Evolutionary conservation across 129 eudicot species (phyloP).

Genomic region (Oenanthe sinensis): DNA sequence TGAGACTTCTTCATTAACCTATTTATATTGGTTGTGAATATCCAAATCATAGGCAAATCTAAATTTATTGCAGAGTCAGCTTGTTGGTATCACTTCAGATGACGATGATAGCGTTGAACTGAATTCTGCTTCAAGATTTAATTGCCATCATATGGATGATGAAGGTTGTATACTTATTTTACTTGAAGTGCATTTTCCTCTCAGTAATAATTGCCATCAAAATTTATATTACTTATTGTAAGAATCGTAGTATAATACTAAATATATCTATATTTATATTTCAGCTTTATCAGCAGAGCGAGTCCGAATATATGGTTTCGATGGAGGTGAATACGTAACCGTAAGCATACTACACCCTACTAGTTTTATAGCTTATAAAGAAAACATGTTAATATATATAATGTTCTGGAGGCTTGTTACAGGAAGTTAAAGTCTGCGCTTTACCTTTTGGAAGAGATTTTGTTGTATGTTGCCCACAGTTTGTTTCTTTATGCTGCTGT

Average conservation of each 20-base stretch:
- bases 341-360: slow-evolving; percentile 2
- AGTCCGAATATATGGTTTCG: neutral
- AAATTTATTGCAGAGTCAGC: slow-evolving; percentile 33
- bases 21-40: neutral
- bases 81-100: slow-evolving; percentile 39
- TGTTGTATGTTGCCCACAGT: neutral
- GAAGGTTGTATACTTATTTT: slow-evolving; percentile 29
- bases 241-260: neutral
- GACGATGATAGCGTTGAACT: slow-evolving; percentile 27
- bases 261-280: neutral
- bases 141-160: slow-evolving; percentile 26
- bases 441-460: neutral
- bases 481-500: neutral
- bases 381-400: neutral
- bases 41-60: neutral
- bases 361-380: neutral
- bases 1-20: slow-evolving; percentile 15
- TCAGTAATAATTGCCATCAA: neutral
- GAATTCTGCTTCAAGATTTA: slow-evolving; percentile 15
- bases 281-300: neutral
- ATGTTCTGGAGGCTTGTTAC: neutral
- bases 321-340: neutral
- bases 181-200: neutral
- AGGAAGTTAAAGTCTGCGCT: too few relatives aligned
- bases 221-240: neutral